A percentile compares a stretch with the other conserved stretches of the same genome.
phyloP scores from a whole-genome alignment of 352 stramenopile genomes.

The Pythium utonaiense region DNA sequence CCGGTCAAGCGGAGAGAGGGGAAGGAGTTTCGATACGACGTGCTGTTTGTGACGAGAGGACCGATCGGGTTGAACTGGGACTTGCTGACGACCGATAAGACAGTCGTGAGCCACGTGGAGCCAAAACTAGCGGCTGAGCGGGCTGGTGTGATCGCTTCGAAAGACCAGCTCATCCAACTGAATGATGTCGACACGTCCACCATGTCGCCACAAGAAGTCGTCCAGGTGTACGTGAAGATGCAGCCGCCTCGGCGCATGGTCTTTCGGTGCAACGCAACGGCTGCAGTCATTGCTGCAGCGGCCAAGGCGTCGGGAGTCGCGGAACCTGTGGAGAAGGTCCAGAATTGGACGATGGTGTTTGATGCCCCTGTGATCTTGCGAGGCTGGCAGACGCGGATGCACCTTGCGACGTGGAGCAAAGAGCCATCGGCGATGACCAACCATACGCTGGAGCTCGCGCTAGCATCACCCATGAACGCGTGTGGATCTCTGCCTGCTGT shows the following conservation, averaged over 20 bases:
- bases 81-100: conserved; percentile 40
- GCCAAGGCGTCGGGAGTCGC: background rate
- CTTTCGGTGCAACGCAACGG: conserved; percentile 30
- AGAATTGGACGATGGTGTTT: conserved; percentile 62
- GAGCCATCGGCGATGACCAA: conserved; percentile 22
- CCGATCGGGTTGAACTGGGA: conserved; percentile 76
- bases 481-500: conserved; percentile 26
- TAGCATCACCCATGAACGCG: conserved; percentile 38
- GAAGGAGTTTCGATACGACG: conserved; percentile 65
- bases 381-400: conserved; percentile 49
- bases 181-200: conserved; percentile 62
- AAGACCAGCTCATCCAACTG: conserved; percentile 57
- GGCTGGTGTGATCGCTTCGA: conserved; percentile 44
- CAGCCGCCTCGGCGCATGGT: conserved; percentile 46
- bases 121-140: conserved; percentile 40
- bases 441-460: conserved; percentile 24
- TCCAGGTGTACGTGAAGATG: conserved; percentile 44
- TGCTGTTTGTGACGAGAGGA: conserved; percentile 46
- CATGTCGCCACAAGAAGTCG: conserved; percentile 50
- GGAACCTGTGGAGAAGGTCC: background rate
- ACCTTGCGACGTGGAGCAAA: conserved; percentile 57
- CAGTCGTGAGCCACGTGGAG: conserved; percentile 60
- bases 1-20: conserved; percentile 36
- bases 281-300: background rate
- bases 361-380: conserved; percentile 36